Conservation (phyloP, 73 alveolate species). For the Strombidium stylifer region DNA sequence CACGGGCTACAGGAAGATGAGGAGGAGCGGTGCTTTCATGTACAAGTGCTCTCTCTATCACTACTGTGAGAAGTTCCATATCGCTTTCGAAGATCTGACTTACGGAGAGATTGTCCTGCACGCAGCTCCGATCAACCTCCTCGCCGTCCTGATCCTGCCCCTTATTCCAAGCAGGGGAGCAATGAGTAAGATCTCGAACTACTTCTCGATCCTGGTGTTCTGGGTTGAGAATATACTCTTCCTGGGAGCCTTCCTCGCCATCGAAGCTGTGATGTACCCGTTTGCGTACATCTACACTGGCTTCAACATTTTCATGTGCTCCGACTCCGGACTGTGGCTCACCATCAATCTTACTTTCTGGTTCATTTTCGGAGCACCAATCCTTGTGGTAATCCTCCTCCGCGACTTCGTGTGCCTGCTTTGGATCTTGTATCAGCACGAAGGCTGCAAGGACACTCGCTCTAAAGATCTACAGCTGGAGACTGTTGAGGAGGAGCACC, state of each 20-base stretch:
- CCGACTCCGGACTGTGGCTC: slow-evolving; percentile 6
- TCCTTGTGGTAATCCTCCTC: slow-evolving; percentile 3
- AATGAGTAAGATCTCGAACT: not conserved
- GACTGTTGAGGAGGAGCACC: not conserved
- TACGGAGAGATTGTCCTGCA: slow-evolving; percentile 56
- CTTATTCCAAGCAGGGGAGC: not conserved
- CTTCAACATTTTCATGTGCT: slow-evolving; percentile 17
- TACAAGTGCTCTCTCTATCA: slow-evolving; percentile 38
- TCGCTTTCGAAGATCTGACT: slow-evolving; percentile 21
- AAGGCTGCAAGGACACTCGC: slow-evolving; percentile 18
- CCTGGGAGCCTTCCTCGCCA: slow-evolving; percentile 10
- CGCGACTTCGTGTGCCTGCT: slow-evolving; percentile 35
- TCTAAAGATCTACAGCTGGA: not conserved
- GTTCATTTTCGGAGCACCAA: slow-evolving; percentile 28
- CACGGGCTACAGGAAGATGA: slow-evolving; percentile 50
- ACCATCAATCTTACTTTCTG: slow-evolving; percentile 15
- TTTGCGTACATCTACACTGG: slow-evolving; percentile 33
- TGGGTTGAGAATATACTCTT: slow-evolving; percentile 55
- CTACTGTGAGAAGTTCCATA: slow-evolving; percentile 46
- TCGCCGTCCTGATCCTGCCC: slow-evolving; percentile 45
- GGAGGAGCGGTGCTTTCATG: slow-evolving; percentile 37
- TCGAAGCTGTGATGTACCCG: slow-evolving; percentile 25
- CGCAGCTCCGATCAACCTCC: slow-evolving; percentile 52
- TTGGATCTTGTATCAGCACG: slow-evolving; percentile 24
- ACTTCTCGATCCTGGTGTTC: slow-evolving; percentile 42